phyloP scores from a whole-genome alignment of 1,284 basidiomycete genomes.

The Ganoderma resinaceum region DNA sequence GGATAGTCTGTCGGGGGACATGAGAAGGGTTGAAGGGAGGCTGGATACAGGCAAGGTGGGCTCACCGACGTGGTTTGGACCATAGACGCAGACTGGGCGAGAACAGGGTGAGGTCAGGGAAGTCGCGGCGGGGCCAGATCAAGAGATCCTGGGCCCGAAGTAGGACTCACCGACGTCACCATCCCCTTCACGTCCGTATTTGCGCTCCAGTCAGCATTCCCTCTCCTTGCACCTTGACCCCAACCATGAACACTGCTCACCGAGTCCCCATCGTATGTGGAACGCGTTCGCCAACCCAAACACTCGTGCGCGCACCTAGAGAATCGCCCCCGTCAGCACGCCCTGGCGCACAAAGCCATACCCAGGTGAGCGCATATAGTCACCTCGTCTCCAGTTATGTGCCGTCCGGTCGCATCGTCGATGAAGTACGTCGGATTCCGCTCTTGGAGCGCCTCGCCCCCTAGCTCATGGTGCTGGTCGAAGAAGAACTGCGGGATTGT shows the following conservation, averaged over 20 bases:
- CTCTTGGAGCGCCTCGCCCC: constrained; percentile 47
- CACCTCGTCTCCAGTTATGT: constrained; percentile 28
- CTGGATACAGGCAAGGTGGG: neutral
- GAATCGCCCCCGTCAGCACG: constrained; percentile 17
- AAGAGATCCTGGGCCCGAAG: neutral
- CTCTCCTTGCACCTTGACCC: neutral
- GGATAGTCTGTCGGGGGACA: constrained; percentile 65
- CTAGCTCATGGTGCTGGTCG: constrained; percentile 55
- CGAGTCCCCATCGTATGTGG: constrained; percentile 54
- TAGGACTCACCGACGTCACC: constrained; percentile 58
- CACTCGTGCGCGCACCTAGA: constrained; percentile 57
- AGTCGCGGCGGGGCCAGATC: neutral
- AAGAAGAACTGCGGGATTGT: constrained; percentile 80
- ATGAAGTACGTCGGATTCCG: constrained; percentile 61
- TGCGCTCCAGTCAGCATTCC: neutral
- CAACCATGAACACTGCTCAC: constrained; percentile 34
- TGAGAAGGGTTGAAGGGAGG: constrained; percentile 1
- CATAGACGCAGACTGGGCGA: constrained; percentile 67
- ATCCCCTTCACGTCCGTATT: constrained; percentile 36
- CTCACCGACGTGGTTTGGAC: constrained; percentile 69
- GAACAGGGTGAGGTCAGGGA: constrained; percentile 4
- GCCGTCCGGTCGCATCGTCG: constrained; percentile 64
- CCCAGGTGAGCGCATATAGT: constrained; percentile 46
- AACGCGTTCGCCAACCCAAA: constrained; percentile 70
- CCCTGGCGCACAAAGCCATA: constrained; percentile 14